Conservation (phyloP, 1,139 yeast species). For the Kodamaea anthophila region DNA sequence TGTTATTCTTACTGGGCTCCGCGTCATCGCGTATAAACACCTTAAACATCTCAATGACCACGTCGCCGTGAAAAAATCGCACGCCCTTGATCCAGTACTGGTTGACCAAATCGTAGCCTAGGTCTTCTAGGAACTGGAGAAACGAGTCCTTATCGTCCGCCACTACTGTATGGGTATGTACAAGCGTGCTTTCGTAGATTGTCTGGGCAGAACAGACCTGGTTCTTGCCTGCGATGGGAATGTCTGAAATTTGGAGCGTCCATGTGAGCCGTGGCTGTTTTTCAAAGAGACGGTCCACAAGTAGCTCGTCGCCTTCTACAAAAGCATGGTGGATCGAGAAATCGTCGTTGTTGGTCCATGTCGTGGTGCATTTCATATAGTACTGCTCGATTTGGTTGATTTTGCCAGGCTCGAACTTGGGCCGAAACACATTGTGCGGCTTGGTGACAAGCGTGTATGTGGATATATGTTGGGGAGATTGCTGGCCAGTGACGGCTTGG, state of each 20-base stretch:
- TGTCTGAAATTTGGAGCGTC: constrained; percentile 69
- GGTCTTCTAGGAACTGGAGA: constrained; percentile 47
- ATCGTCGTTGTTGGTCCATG: constrained; percentile 25
- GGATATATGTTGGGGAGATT: constrained; percentile 33
- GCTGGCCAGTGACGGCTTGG: constrained; percentile 40
- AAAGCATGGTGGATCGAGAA: constrained; percentile 27
- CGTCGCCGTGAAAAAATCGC: constrained; percentile 58
- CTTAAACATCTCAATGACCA: constrained; percentile 56
- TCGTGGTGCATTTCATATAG: constrained; percentile 39
- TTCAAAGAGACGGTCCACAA: constrained; percentile 28
- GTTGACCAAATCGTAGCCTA: constrained; percentile 65
- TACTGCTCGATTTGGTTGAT: constrained; percentile 46
- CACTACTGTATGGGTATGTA: constrained; percentile 34
- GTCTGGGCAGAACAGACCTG: constrained; percentile 59
- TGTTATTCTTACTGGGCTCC: constrained; percentile 14
- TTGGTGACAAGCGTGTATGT: constrained; percentile 40
- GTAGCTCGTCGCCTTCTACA: constrained; percentile 15
- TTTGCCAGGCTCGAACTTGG: constrained; percentile 45
- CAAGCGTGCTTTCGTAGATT: constrained; percentile 60
- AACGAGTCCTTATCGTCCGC: constrained; percentile 26
- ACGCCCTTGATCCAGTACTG: constrained; percentile 66
- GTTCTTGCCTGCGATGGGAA: constrained; percentile 83
- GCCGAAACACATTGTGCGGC: constrained; percentile 39
- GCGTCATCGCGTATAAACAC: constrained; percentile 39
- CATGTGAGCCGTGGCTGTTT: constrained; percentile 33